These are phyloP conservation scores for Populus pruinosa DNA, from an alignment of 345 rosid genomes.

Conservation along the genomic window DNA sequence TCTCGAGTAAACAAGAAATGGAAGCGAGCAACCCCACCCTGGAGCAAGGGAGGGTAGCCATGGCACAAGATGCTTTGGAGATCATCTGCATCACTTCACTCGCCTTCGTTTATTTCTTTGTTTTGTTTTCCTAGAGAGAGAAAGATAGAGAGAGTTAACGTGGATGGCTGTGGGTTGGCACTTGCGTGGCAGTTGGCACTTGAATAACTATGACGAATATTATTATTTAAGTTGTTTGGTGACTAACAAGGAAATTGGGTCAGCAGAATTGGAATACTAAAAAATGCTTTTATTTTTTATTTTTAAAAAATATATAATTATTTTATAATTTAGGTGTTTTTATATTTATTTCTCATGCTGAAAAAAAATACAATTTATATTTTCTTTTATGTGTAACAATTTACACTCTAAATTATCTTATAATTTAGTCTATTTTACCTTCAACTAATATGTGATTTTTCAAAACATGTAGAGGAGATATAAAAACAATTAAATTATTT, in stretches of 20 bases:
- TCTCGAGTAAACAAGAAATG: background rate
- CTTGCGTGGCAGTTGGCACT: conserved; percentile 12
- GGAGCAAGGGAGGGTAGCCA: conserved; percentile 71
- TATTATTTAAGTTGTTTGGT: background rate
- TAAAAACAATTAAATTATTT: no score
- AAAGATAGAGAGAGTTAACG: background rate
- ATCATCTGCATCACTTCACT: conserved; percentile 55
- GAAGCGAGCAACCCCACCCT: conserved; percentile 38
- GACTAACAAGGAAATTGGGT: background rate
- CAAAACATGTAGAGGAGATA: no score
- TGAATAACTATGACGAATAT: background rate
- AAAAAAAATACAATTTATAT: no score
- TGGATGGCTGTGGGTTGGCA: conserved; percentile 21
- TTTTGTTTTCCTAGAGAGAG: conserved; percentile 8
- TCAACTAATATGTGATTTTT: no score
- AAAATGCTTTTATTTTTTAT: background rate
- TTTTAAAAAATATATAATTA: no score
- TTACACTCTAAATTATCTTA: no score
- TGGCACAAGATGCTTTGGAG: conserved; percentile 69
- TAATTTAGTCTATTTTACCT: no score
- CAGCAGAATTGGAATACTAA: background rate
- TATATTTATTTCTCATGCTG: no score
- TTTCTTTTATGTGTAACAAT: no score
- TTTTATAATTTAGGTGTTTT: no score
- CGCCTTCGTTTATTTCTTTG: background rate